Percentiles rank a stretch among this genome's conserved stretches.
These are phyloP conservation scores for Stachybotrys elegans DNA, from an alignment of 2,329 filamentous ascomycete genomes.

Conservation along the genomic window DNA sequence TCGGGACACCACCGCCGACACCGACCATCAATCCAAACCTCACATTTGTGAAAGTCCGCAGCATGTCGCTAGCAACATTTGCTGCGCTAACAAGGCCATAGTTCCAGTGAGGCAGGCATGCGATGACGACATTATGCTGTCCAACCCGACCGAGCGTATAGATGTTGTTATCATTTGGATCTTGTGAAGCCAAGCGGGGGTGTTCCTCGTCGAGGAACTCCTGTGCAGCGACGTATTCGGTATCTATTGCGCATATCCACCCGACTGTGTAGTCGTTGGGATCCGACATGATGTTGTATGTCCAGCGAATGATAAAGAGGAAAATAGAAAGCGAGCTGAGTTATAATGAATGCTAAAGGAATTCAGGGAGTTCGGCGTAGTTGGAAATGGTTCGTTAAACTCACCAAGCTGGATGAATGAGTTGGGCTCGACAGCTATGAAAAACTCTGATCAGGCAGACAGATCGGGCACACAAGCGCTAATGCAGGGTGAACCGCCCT, in stretches of 20 bases:
- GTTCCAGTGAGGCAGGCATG: slow-evolving; percentile 19
- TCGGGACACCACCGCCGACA: slow-evolving; percentile 8
- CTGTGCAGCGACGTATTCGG: slow-evolving; percentile 13
- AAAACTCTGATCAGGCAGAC: too few relatives aligned
- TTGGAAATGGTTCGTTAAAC: too few relatives aligned
- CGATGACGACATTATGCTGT: slow-evolving; percentile 21
- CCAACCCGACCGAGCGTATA: slow-evolving; percentile 19
- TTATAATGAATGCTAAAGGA: too few relatives aligned
- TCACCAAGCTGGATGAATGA: too few relatives aligned
- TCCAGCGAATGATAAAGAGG: too few relatives aligned
- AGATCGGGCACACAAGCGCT: too few relatives aligned
- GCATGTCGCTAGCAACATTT: slow-evolving; percentile 22
- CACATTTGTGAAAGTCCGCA: slow-evolving; percentile 21
- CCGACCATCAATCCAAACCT: slow-evolving; percentile 10
- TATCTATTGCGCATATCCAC: slow-evolving; percentile 16
- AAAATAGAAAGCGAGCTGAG: too few relatives aligned
- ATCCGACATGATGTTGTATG: too few relatives aligned
- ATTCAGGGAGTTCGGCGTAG: too few relatives aligned
- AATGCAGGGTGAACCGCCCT: too few relatives aligned
- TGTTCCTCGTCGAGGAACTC: slow-evolving; percentile 14
- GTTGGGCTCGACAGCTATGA: too few relatives aligned
- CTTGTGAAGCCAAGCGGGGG: background rate
- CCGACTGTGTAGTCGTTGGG: slow-evolving; percentile 16
- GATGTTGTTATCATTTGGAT: slow-evolving; percentile 14
- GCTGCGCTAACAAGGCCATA: slow-evolving; percentile 24